Evolutionary conservation across 2,329 filamentous ascomycete species (phyloP), one percentile per base, ranked within the genome.

Genomic region (Fusarium albidum): DNA sequence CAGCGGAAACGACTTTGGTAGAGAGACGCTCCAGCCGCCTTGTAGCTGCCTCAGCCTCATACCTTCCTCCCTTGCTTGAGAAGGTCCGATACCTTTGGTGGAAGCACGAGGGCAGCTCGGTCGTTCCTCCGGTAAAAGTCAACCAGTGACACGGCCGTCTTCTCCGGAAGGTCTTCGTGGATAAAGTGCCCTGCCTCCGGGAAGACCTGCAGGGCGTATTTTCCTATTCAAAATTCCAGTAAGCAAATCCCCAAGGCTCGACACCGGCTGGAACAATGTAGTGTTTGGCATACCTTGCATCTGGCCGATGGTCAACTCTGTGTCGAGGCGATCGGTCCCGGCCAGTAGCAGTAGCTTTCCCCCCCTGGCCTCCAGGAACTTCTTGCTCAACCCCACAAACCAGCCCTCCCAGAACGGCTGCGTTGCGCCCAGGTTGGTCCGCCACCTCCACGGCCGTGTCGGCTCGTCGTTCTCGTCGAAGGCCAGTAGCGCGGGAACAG

Each of bases 171-270:
- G 71, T 99, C 95, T 73, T 99, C 95, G 62, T 99, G 95, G 49
- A 99, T 86, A 68, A 99, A 99, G 72, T 99, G 95, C 1, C 95
- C 95, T 2, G 95, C 92, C 70, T 96, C 91, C 1, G 95, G 93
- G 66, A 98, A 90, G 7, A 99, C 93, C 65, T 96, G 91, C 38
- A 99, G 79, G 51, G 96, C 92, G 70, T 98, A 99, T 80, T 98
- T 98, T 6, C 93, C 89, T 86, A 25, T 51, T 15, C 8, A 10
- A n/a, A n/a, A 25, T 35, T 13, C n/a, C 15, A 26, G 51, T 67
- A 38, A 67, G 60, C 44, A 47, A 21, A 21, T 21, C 34, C 28
- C n/a, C 17, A 28, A 17, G 14, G 14, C 25, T 21, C 26, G 18
- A 26, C 47, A 32, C 26, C n/a, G 10, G 6, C 27, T 17, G 9